Evolutionary conservation across 1,139 yeast genomes (phyloP).

Genomic region (Protomyces macrosporus): DNA sequence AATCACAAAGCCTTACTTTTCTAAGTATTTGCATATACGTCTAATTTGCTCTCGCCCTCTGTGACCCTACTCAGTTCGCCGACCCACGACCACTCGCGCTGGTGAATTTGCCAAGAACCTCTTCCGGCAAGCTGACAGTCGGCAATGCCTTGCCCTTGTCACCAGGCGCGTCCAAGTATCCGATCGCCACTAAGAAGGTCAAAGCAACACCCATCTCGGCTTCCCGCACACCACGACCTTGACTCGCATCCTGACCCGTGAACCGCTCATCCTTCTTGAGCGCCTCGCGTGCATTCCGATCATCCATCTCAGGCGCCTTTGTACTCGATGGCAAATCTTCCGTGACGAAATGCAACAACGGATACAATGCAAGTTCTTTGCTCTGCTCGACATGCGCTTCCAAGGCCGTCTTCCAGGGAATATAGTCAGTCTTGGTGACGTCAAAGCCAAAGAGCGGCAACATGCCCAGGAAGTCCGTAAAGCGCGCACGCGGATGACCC

Average conservation of each 20-base stretch:
- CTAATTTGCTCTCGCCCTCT: not conserved
- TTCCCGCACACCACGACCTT: conserved; percentile 66
- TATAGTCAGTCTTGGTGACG: conserved; percentile 59
- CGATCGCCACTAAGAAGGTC: conserved; percentile 70
- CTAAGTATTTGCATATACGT: not conserved
- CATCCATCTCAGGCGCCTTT: conserved; percentile 93
- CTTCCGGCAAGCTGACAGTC: conserved; percentile 49
- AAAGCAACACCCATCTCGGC: conserved; percentile 69
- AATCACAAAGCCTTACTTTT: not conserved
- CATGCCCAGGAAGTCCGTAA: conserved; percentile 66
- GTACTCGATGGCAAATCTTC: conserved; percentile 87
- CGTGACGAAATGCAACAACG: conserved; percentile 85
- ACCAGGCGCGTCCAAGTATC: conserved; percentile 56
- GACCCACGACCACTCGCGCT: conserved; percentile 79
- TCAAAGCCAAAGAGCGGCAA: conserved; percentile 67
- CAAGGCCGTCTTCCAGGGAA: conserved; percentile 68
- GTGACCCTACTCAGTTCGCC: conserved; percentile 38
- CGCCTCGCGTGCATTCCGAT: conserved; percentile 63
- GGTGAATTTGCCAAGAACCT: conserved; percentile 55
- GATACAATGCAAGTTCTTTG: conserved; percentile 81
- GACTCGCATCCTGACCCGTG: conserved; percentile 61
- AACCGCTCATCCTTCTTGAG: conserved; percentile 55
- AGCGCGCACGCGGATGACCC: conserved; percentile 84
- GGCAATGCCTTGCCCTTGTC: conserved; percentile 52
- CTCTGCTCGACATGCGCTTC: conserved; percentile 71